Base-by-base conservation (phyloP, 257 asterid species). In the Parsonsia alboflavescens region DNA sequence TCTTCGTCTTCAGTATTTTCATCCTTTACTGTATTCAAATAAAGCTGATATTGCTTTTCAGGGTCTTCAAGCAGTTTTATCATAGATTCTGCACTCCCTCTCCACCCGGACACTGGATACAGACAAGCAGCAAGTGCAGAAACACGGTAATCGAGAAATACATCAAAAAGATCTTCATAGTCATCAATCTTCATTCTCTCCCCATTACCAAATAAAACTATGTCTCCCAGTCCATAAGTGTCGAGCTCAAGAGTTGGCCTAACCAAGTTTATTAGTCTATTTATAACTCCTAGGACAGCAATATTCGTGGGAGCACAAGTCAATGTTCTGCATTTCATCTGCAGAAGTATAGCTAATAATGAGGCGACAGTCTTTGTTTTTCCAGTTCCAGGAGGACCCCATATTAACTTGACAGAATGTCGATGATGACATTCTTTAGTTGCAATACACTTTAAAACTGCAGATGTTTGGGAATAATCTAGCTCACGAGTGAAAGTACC, bases 341-440 rank as follows among this genome's bases (percentile, higher is more conserved):
- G 57, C 7, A 85, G 72, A 71, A 91, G 81, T 9, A 74, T 45
- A 39, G 80, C 75, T 24, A 85, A 67, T n/a, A 91, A 62, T 3
- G 91, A 72, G 21, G 90, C 83, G 16, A 83, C 73, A 5, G 97
- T 91, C 52, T 80, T 91, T 0, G 94, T 91, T 68, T 91, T 91
- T 42, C 96, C 96, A 0, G 97, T 91, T 62, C 97, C 97, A 4
- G 96, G 97, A 2, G 97, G 97, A 64, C 97, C 97, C 97, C 97
- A 89, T 30, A 88, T 84, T 77, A 91, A 88, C 80, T 81, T 87
- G 28, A 83, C 81, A 7, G 77, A 74, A 22, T 78, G 84, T 45
- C 45, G 66, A 41, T 91, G 94, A 49, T 10, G 26, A 36, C 97
- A 91, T 63, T 83, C 81, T 61, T 79, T 81, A 15, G 83, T 68